These are phyloP conservation scores for Fomitopsis serialis DNA, from an alignment of 768 basidiomycete species.

Conservation along the genomic window DNA sequence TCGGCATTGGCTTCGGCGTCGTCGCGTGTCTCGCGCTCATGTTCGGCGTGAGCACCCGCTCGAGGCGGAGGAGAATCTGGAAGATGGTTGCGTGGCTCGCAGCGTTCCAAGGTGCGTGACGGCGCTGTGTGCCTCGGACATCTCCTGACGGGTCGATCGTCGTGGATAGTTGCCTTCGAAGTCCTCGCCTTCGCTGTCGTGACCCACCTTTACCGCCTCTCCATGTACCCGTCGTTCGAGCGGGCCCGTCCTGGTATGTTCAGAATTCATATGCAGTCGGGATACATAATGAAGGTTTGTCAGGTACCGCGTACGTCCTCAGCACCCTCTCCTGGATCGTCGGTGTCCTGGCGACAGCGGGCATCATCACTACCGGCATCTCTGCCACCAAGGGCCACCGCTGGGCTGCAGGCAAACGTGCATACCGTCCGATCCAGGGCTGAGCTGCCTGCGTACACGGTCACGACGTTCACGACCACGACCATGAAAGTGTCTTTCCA, in stretches of 20 bases:
- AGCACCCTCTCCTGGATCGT: conserved; percentile 58
- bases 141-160: background rate
- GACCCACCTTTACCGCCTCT: conserved; percentile 49
- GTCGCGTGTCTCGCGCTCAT: conserved; percentile 53
- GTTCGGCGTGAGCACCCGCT: conserved; percentile 68
- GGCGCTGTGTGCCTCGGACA: conserved; percentile 5
- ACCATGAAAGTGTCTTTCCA: background rate
- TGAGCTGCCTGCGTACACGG: background rate
- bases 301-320: conserved; percentile 57
- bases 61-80: conserved; percentile 73
- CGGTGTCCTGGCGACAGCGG: conserved; percentile 45
- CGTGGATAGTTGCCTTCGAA: conserved; percentile 46
- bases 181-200: conserved; percentile 59
- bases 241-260: conserved; percentile 54
- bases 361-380: conserved; percentile 57
- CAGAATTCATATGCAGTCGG: background rate
- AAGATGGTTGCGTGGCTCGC: conserved; percentile 63
- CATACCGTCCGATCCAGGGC: conserved; percentile 40
- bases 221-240: conserved; percentile 45
- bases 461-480: background rate
- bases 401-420: conserved; percentile 77
- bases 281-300: background rate
- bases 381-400: conserved; percentile 54
- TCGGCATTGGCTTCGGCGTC: conserved; percentile 59
- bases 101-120: conserved; percentile 48